phyloP scores from a whole-genome alignment of 139 green algal species.

The Tetradesmus obliquus region DNA sequence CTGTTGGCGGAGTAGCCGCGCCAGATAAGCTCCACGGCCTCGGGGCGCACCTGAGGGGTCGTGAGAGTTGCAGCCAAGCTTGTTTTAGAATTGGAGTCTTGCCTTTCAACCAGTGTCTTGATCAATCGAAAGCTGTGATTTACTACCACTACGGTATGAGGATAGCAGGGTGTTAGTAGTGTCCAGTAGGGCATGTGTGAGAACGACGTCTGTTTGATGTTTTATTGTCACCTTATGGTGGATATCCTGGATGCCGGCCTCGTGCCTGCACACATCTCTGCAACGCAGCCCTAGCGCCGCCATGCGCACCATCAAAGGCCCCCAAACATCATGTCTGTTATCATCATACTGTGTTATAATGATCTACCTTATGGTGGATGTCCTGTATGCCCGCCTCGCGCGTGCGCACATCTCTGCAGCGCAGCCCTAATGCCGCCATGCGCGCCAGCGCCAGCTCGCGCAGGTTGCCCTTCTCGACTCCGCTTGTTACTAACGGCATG shows the following conservation, averaged over 20 bases:
- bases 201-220: no score
- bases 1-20: slow-evolving; percentile 87
- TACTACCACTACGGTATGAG: no score
- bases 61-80: no score
- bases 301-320: no score
- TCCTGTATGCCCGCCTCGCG: slow-evolving; percentile 97
- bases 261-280: slow-evolving; percentile 73
- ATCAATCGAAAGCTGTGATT: background rate
- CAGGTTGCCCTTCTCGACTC: slow-evolving; percentile 98
- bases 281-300: slow-evolving; percentile 85
- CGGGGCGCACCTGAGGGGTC: slow-evolving; percentile 68
- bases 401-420: slow-evolving; percentile 71
- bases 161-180: no score
- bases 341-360: no score
- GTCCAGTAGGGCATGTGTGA: no score
- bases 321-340: no score
- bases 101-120: background rate
- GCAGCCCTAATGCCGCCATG: slow-evolving; percentile 89
- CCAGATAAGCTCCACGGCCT: slow-evolving; percentile 95
- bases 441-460: slow-evolving; percentile 93
- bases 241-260: slow-evolving; percentile 98
- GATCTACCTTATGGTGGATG: slow-evolving; percentile 73
- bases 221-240: no score
- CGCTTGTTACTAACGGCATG: slow-evolving; percentile 96
- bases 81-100: no score